Percentiles rank a stretch among this genome's conserved stretches.
phyloP scores from a whole-genome alignment of 768 basidiomycete genomes.

The Podaxis carcinomalis region DNA sequence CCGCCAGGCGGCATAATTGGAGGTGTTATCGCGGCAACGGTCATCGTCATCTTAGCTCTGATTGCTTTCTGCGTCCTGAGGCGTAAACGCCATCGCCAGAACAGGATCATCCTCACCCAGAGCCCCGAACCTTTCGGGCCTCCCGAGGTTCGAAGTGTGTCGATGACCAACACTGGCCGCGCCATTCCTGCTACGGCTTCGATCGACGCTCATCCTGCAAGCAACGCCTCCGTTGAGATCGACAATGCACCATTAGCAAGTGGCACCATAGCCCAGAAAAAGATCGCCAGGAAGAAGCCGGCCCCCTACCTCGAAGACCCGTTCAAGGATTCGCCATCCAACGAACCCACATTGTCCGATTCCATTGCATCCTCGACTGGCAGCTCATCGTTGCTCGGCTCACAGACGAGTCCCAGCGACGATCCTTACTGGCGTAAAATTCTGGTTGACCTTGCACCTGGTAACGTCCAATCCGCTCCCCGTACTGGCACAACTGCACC shows the following conservation, averaged over 20 bases:
- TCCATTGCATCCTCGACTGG: neutral
- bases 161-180: neutral
- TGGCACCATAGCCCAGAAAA: neutral
- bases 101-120: neutral
- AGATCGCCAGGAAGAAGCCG: slow-evolving; percentile 3
- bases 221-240: neutral
- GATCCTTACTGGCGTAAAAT: neutral
- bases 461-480: neutral
- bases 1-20: slow-evolving; percentile 1
- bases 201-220: neutral
- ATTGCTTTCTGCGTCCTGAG: slow-evolving; percentile 8
- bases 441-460: neutral
- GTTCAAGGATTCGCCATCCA: neutral
- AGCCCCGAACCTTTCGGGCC: neutral
- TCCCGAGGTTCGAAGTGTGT: neutral
- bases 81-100: neutral
- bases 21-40: slow-evolving; percentile 5
- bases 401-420: neutral
- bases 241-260: neutral
- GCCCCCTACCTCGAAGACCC: neutral
- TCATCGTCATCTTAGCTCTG: slow-evolving; percentile 3
- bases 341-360: neutral
- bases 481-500: neutral
- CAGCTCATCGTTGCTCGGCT: neutral
- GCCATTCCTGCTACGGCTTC: neutral